Base-by-base conservation (phyloP, 768 basidiomycete genomes). In the Boletus huronensis region DNA sequence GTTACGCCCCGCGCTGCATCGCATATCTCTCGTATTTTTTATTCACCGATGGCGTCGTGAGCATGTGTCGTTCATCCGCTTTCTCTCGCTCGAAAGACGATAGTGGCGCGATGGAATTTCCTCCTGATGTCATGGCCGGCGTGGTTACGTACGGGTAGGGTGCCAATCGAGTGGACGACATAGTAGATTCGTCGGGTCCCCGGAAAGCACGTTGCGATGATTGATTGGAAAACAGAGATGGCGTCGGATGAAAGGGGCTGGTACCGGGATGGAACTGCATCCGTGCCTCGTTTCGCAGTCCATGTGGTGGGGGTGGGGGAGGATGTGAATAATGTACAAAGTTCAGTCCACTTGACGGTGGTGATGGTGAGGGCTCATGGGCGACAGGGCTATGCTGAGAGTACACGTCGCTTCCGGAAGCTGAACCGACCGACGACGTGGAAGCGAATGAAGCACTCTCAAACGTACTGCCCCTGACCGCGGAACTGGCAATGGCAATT, bases 341-440 rank as follows among this genome's bases (percentile, higher is more conserved):
- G 55, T 72, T 81, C 68, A 81, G 69, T 48, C 67, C 73, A 43
- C 74, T 72, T 17, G 80, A 75, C 6, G 84, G 83, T 17, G 87
- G 87, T n/a, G 87, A 85, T 19, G 87, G 86, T 17, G 86, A 87
- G 1, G 83, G 81, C 48, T 70, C 68, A 29, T 66, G 63, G 35
- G 67, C 65, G 53, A 77, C 67, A 44, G 75, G 74, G 49, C 75
- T 72, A 42, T 82, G 69, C 35, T 78, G 78, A 46, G 77, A 70
- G 62, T 79, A 87, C 44, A 76, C 72, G 9, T 85, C 84, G 62
- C 77, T 82, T 34, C 82, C 81, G 19, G 82, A 81, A 26, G 74
- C 74, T n/a, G 82, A 82, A 23, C 79, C 80, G 26, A 78, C 72
- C 44, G 82, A 77, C 3, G 81, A 80, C 7, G 72, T 66, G 39